A percentile compares a stretch with the other conserved stretches of the same genome.
Conservation (phyloP, 257 asterid species). For the Lithospermum erythrorhizon region DNA sequence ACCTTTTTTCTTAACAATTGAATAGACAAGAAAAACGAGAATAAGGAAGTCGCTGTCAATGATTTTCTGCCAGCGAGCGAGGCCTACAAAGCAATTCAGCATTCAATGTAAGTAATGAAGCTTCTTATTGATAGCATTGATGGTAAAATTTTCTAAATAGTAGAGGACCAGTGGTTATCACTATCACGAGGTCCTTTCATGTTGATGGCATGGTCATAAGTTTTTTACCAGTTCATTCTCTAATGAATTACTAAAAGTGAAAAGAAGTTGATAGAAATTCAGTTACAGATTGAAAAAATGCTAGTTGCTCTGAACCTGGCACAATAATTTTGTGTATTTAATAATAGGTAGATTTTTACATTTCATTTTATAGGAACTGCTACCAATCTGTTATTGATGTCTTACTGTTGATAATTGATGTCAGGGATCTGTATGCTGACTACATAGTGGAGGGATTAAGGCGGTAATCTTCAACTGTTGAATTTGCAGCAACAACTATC, state of each 20-base stretch:
- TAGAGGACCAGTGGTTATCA: not conserved
- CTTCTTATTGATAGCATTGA: not conserved
- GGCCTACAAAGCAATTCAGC: constrained; percentile 70
- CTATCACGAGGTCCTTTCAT: too few species aligned
- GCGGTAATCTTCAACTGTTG: constrained; percentile 25
- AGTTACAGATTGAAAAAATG: too few species aligned
- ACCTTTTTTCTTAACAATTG: constrained; percentile 21
- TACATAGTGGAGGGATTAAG: constrained; percentile 75
- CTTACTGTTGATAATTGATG: constrained; percentile 4
- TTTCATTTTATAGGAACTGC: not conserved
- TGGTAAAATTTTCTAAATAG: not conserved
- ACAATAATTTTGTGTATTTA: too few species aligned
- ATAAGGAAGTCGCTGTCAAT: constrained; percentile 81
- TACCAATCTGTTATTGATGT: not conserved
- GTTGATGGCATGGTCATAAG: too few species aligned
- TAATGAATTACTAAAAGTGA: too few species aligned
- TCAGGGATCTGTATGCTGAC: constrained; percentile 73
- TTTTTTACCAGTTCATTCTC: too few species aligned
- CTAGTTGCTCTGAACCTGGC: too few species aligned
- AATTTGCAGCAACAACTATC: not conserved
- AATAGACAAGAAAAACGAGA: constrained; percentile 87
- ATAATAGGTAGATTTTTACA: not conserved
- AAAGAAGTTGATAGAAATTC: too few species aligned
- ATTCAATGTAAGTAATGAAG: constrained; percentile 55
- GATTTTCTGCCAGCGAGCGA: constrained; percentile 62